Conservation (phyloP, 1,284 basidiomycete genomes). For the Puccinia coronata region DNA sequence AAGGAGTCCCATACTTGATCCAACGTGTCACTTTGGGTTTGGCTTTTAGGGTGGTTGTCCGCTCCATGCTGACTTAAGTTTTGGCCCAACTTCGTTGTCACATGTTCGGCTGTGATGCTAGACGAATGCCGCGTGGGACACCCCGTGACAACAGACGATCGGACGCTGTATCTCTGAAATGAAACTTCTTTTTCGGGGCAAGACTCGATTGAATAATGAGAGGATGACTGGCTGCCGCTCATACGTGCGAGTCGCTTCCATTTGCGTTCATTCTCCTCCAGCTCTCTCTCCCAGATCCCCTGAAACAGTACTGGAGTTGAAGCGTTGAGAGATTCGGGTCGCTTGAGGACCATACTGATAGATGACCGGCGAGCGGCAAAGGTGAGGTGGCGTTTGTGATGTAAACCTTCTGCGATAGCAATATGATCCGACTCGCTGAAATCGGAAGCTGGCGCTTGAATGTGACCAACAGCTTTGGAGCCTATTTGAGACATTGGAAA, state of each 20-base stretch:
- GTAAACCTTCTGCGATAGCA: conserved; percentile 32
- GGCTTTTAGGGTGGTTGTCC: not conserved
- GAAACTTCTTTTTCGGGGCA: not conserved
- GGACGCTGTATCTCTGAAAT: not conserved
- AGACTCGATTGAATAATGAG: conserved; percentile 16
- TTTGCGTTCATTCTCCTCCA: conserved; percentile 48
- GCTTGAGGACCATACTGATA: conserved; percentile 44
- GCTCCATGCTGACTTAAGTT: conserved; percentile 7
- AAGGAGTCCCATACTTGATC: conserved; percentile 46
- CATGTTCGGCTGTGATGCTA: not conserved
- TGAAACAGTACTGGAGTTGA: conserved; percentile 39
- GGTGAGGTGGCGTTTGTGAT: conserved; percentile 31
- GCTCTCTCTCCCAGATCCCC: conserved; percentile 45
- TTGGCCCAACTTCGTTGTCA: not conserved
- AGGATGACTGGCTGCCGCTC: conserved; percentile 41
- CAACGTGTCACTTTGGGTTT: conserved; percentile 16
- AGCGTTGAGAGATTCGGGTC: conserved; percentile 16
- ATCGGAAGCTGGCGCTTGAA: not conserved
- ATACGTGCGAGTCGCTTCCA: conserved; percentile 45
- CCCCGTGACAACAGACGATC: not conserved
- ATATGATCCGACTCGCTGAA: not conserved
- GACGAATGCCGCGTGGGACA: not conserved
- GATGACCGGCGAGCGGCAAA: conserved; percentile 39
- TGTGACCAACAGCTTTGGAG: not conserved
- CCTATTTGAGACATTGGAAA: conserved; percentile 5